Percentiles rank a stretch among this genome's conserved stretches.
Evolutionary conservation across 306 rosid species (phyloP).

Genomic region (Inga leiocalycina): DNA sequence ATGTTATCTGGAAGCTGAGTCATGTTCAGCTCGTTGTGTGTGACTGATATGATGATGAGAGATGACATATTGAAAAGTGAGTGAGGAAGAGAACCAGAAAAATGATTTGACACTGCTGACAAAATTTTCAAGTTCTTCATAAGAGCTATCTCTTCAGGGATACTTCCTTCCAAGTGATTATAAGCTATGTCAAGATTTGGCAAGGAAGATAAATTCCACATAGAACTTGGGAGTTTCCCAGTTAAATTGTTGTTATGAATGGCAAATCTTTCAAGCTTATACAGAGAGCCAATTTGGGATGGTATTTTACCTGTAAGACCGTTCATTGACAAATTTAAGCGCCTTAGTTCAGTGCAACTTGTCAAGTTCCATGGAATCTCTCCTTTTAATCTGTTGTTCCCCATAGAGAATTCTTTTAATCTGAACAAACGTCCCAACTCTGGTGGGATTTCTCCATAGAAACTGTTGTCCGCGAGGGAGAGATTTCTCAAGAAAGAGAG

Average conservation of each 20-base stretch:
- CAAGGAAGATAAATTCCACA: constrained; percentile 24
- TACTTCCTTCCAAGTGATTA: constrained; percentile 20
- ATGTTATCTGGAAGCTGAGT: constrained; percentile 3
- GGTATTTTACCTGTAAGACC: constrained; percentile 27
- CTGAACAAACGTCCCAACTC: neutral
- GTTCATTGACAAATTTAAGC: neutral
- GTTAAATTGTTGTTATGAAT: neutral
- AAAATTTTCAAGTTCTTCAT: neutral
- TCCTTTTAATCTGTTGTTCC: neutral
- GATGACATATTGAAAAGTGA: constrained; percentile 39
- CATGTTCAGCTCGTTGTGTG: neutral
- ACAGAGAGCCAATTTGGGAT: neutral
- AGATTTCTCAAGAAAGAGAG: constrained; percentile 6
- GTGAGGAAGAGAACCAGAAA: constrained; percentile 29
- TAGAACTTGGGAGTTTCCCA: constrained; percentile 18
- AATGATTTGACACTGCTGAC: neutral
- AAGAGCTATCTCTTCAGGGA: constrained; percentile 17
- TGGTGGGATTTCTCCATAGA: constrained; percentile 10
- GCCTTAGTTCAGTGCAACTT: neutral
- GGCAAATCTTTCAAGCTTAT: neutral
- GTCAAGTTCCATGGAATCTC: neutral
- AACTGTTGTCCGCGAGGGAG: neutral
- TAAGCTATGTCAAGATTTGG: neutral
- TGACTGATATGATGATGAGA: neutral
- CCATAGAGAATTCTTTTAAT: too few species aligned